phyloP scores from a whole-genome alignment of 2,329 filamentous ascomycete species.

The Hypoxylon sp. region DNA sequence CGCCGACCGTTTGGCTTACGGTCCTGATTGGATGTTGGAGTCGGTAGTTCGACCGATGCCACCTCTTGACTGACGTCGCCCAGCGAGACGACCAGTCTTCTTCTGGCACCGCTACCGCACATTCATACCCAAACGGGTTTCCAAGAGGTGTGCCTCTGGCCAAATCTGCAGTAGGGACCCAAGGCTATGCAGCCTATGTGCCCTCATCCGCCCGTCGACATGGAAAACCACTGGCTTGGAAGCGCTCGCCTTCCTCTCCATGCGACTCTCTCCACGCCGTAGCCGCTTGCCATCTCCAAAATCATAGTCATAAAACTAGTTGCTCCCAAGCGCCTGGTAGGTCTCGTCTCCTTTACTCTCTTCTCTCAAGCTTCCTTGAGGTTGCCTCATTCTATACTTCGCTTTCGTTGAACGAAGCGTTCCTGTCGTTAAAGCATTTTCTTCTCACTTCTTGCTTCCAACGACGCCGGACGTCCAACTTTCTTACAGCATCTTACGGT shows the following conservation, averaged over 20 bases:
- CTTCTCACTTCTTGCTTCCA: constrained; percentile 50
- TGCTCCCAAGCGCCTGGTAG: constrained; percentile 46
- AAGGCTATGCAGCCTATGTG: constrained; percentile 46
- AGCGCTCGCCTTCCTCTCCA: constrained; percentile 48
- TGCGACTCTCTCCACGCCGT: constrained; percentile 45
- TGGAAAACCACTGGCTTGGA: constrained; percentile 42
- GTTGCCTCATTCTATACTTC: constrained; percentile 53
- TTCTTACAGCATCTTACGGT: constrained; percentile 46
- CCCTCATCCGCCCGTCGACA: constrained; percentile 41
- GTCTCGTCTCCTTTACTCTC: constrained; percentile 43
- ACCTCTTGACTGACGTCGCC: constrained; percentile 40
- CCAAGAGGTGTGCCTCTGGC: constrained; percentile 46
- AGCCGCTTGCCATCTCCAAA: constrained; percentile 49
- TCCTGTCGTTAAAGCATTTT: constrained; percentile 56
- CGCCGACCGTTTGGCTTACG: constrained; percentile 32
- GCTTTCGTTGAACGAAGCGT: constrained; percentile 63
- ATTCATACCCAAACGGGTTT: constrained; percentile 48
- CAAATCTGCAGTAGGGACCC: constrained; percentile 46
- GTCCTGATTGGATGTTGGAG: constrained; percentile 47
- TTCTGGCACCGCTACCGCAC: constrained; percentile 46
- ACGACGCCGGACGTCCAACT: constrained; percentile 54
- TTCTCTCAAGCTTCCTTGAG: constrained; percentile 52
- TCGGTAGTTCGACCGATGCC: constrained; percentile 41
- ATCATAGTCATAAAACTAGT: constrained; percentile 51
- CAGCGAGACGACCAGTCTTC: constrained; percentile 45